Conservation (phyloP, 331 rosid genomes). For the Malus hybrid region DNA sequence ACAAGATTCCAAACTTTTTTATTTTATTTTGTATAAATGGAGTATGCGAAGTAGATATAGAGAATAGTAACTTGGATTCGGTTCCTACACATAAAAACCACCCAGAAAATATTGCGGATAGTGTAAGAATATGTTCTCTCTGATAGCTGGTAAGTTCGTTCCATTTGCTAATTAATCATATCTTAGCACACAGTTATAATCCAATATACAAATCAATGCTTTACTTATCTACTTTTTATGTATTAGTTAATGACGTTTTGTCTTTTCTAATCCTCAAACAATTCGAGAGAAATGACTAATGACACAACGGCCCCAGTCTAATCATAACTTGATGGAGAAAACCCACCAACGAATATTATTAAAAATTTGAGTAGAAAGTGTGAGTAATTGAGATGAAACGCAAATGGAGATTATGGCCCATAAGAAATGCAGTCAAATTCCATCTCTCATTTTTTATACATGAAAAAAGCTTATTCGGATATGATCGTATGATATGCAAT, state of each 20-base stretch:
- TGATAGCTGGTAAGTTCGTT: background rate
- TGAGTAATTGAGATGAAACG: background rate
- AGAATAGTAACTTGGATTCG: no score
- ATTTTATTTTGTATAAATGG: no score
- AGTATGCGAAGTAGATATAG: no score
- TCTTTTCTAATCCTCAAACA: background rate
- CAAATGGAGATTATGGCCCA: slow-evolving; percentile 25
- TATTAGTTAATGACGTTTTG: background rate
- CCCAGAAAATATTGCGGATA: background rate
- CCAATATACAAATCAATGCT: background rate
- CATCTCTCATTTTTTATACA: slow-evolving; percentile 24
- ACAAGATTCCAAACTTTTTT: no score
- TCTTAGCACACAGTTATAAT: background rate
- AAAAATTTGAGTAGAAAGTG: slow-evolving; percentile 15
- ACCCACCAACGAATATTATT: slow-evolving; percentile 9
- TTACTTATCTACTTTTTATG: background rate
- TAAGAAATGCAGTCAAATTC: slow-evolving; percentile 46
- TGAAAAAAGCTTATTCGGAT: slow-evolving; percentile 33
- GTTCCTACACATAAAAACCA: no score
- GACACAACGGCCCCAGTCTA: background rate
- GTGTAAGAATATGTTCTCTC: background rate
- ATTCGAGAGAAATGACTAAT: background rate
- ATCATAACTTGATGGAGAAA: slow-evolving; percentile 14
- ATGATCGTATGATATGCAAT: slow-evolving; percentile 13
- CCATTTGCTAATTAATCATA: background rate